These are phyloP conservation scores for Anthoceros angustus DNA, from an alignment of 225 moss, liverwort and hornwort genomes.

Conservation along the genomic window DNA sequence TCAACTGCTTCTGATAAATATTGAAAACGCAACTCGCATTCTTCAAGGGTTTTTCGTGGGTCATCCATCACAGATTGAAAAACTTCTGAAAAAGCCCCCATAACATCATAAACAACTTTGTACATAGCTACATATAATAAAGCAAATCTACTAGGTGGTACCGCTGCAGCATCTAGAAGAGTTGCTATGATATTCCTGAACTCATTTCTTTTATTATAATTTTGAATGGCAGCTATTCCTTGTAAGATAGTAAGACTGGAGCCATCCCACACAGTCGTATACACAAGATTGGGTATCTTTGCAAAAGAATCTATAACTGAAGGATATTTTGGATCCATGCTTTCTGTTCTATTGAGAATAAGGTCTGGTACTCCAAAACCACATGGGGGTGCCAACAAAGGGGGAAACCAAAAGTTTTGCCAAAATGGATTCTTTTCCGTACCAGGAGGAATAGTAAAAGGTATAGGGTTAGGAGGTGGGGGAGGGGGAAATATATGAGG, in stretches of 20 bases:
- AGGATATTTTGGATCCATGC: neutral
- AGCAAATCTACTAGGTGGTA: neutral
- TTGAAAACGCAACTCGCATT: neutral
- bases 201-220: neutral
- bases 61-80: neutral
- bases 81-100: neutral
- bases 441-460: neutral
- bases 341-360: neutral
- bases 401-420: slow-evolving; percentile 5
- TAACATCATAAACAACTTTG: neutral
- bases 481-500: neutral
- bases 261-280: neutral
- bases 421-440: neutral
- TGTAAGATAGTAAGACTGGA: neutral
- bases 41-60: neutral
- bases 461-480: neutral
- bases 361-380: neutral
- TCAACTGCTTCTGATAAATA: neutral
- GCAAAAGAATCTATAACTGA: neutral
- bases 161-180: neutral
- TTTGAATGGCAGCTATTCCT: neutral
- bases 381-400: neutral
- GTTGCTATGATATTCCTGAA: neutral
- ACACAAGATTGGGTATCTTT: neutral
- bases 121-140: slow-evolving; percentile 4